Evolutionary conservation across 805 yeast genomes (phyloP), one percentile per base, ranked within the genome.

Genomic region (Wickerhamiella azymoides): DNA sequence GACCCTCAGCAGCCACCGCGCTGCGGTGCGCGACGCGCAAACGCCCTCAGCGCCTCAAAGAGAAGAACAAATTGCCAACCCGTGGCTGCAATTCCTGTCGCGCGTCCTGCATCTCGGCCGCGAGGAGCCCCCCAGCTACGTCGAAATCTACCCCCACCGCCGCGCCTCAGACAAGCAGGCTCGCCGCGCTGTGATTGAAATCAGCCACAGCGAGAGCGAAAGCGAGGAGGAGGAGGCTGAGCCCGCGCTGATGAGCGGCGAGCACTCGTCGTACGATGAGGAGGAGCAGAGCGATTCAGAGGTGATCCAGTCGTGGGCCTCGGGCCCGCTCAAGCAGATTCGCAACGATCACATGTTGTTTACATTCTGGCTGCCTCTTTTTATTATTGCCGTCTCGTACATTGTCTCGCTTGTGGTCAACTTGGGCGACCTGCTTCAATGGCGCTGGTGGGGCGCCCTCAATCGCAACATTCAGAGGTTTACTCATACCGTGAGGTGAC

Each of bases 321-420:
- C 53, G n/a, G 50, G 68, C 26, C 54, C 54, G 50, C 67, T 67
- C 49, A 67, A 66, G 53, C 69, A 68, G 43, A 65, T 73, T 48
- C 65, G 64, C 54, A 81, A 84, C 56, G 96, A 88, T 62, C 80
- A 76, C 57, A 80, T 85, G 84, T 68, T 88, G 51, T 65, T 84
- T 50, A 84, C 88, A 60, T 86, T 88, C 71, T 88, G 96, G 96
- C 64, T 86, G 48, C 96, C 96, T 11, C 71, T 83, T 33, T 64
- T 84, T 44, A 54, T 79, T 17, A 52, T 60, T 27, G 53, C 56
- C 37, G 32, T 54, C 37, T 39, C 46, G 9, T 43, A 36, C 25
- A 30, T 48, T 11, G 28, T 41, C 3, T 21, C 46, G 17, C 24
- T 41, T 13, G 28, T 41, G 18, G 41, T 46, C 10, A 41, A 46